A percentile compares a stretch with the other conserved stretches of the same genome.
Conservation (phyloP, 2,329 filamentous ascomycete species). For the Colletotrichum tamarilloi region DNA sequence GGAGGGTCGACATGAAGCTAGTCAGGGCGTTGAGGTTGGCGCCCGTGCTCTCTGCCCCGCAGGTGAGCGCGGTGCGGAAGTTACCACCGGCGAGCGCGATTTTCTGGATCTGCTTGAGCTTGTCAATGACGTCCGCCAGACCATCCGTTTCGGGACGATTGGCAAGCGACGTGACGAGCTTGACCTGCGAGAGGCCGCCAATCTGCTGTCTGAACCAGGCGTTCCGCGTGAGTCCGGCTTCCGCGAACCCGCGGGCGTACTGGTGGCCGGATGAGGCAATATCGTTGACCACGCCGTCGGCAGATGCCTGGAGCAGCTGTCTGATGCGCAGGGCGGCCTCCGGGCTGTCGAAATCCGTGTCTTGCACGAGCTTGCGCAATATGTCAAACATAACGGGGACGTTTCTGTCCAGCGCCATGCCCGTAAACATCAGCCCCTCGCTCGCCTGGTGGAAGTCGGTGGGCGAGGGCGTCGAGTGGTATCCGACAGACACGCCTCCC, state of each 20-base stretch:
- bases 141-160: conserved; percentile 76
- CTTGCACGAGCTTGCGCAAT: conserved; percentile 80
- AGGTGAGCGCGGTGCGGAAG: conserved; percentile 86
- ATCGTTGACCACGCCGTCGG: conserved; percentile 90
- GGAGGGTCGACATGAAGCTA: conserved; percentile 75
- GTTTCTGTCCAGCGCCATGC: conserved; percentile 90
- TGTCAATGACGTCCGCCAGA: conserved; percentile 79
- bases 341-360: conserved; percentile 89
- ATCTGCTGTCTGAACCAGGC: conserved; percentile 84
- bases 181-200: conserved; percentile 90
- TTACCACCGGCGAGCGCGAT: conserved; percentile 77
- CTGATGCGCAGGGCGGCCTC: conserved; percentile 85
- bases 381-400: conserved; percentile 92
- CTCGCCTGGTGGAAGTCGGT: conserved; percentile 75
- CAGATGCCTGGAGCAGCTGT: conserved; percentile 86
- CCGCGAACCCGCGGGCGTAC: conserved; percentile 86
- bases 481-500: conserved; percentile 86
- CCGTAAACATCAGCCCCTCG: conserved; percentile 86
- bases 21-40: conserved; percentile 78
- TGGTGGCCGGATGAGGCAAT: conserved; percentile 92
- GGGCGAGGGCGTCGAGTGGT: conserved; percentile 85
- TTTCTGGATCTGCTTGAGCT: conserved; percentile 86
- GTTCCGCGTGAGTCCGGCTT: conserved; percentile 79
- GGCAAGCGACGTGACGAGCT: conserved; percentile 83
- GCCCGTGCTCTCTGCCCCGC: conserved; percentile 77